Percentiles rank a stretch among this genome's conserved stretches.
Conservation (phyloP, 2,329 filamentous ascomycete genomes). For the Annulohypoxylon truncatum region DNA sequence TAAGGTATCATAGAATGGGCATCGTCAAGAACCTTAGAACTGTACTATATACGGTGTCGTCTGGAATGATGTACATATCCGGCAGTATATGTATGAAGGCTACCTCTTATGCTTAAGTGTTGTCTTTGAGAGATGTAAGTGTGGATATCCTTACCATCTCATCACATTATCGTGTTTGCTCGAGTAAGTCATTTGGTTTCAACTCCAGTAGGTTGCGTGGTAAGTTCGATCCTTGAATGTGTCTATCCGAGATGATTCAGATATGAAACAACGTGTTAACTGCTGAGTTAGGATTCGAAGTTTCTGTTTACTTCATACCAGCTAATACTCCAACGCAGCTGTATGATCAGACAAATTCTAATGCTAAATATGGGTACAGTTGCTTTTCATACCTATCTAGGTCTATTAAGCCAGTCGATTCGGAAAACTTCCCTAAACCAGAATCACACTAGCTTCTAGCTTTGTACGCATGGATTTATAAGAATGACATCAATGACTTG, state of each 20-base stretch:
- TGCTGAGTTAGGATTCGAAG: background rate
- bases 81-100: background rate
- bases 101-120: background rate
- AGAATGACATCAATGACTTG: constrained; percentile 18
- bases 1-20: constrained; percentile 16
- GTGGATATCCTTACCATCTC: background rate
- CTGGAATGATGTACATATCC: constrained; percentile 1
- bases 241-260: background rate
- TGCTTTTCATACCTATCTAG: background rate
- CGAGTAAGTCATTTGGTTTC: background rate
- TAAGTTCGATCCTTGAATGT: background rate
- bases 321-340: background rate
- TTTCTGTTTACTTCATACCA: background rate
- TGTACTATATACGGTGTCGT: constrained; percentile 13
- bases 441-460: constrained; percentile 4
- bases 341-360: background rate
- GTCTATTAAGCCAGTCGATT: background rate
- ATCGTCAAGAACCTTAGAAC: background rate
- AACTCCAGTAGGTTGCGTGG: background rate
- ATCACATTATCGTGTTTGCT: constrained; percentile 1
- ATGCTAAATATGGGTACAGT: background rate
- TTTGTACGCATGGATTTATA: background rate
- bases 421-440: constrained; percentile 2
- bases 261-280: background rate
- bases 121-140: constrained; percentile 2